Percentiles rank a stretch among this genome's conserved stretches.
Conservation (phyloP, 441 rosid genomes). For the Capsella rubella region DNA sequence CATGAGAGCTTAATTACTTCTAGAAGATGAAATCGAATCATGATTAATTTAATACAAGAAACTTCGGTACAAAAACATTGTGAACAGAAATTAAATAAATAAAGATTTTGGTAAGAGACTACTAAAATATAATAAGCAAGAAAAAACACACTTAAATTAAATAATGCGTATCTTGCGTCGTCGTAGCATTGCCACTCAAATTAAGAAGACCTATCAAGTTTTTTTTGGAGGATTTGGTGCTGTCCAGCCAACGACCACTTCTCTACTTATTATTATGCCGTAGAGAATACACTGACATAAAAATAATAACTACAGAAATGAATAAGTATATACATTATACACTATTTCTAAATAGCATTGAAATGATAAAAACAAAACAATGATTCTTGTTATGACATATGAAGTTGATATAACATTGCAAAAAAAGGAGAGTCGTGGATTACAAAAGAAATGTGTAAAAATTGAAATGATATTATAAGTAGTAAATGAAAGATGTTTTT, state of each 20-base stretch:
- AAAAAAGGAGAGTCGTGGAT: background rate
- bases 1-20: conserved; percentile 25
- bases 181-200: conserved; percentile 37
- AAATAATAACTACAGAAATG: conserved; percentile 6
- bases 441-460: background rate
- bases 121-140: background rate
- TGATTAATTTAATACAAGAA: conserved; percentile 31
- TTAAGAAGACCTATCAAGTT: conserved; percentile 28
- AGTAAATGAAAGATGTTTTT: background rate
- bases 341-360: conserved; percentile 2
- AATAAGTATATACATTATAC: background rate
- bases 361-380: background rate
- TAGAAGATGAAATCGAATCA: conserved; percentile 34
- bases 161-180: conserved; percentile 37
- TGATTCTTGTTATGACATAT: background rate
- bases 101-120: conserved; percentile 29
- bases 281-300: conserved; percentile 23
- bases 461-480: background rate
- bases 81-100: conserved; percentile 20
- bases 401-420: background rate
- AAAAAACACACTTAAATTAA: conserved; percentile 5
- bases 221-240: conserved; percentile 42
- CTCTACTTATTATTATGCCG: conserved; percentile 33
- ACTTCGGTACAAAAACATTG: conserved; percentile 25
- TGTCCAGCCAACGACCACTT: conserved; percentile 48